Conservation (phyloP, 305 asterid species). For the Fraxinus sp. region DNA sequence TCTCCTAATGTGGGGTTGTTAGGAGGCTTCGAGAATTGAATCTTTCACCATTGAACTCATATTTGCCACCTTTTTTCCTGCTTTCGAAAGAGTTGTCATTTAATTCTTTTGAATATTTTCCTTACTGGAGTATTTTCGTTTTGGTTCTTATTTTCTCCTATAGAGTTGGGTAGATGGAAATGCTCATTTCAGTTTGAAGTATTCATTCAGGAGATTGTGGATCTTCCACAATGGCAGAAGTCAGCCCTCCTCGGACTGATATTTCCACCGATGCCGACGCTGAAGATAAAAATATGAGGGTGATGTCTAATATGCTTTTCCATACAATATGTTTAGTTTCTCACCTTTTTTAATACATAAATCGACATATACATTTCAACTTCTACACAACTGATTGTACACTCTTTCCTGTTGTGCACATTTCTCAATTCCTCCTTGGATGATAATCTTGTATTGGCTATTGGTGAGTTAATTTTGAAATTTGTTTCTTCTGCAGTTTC, state of each 20-base stretch:
- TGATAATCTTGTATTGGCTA: constrained; percentile 1
- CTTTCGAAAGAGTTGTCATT: neutral
- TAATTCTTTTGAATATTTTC: neutral
- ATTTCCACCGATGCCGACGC: constrained; percentile 90
- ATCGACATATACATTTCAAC: neutral
- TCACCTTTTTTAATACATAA: neutral
- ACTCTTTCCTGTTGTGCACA: neutral
- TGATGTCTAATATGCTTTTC: constrained; percentile 24
- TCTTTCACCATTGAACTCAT: neutral
- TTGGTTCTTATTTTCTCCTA: constrained; percentile 16
- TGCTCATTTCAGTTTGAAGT: constrained; percentile 30
- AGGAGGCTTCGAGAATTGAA: neutral
- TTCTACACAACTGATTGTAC: neutral
- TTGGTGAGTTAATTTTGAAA: constrained; percentile 16
- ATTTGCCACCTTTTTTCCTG: neutral
- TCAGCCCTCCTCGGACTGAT: constrained; percentile 81
- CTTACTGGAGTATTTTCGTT: neutral
- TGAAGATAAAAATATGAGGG: constrained; percentile 74
- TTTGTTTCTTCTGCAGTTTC: constrained; percentile 53
- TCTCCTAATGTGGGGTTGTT: neutral
- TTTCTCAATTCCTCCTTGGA: neutral
- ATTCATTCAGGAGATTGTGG: constrained; percentile 33
- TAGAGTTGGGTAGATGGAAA: constrained; percentile 22
- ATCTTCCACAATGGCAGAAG: constrained; percentile 60
- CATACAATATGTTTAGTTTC: neutral